A percentile compares a stretch with the other conserved stretches of the same genome.
These are phyloP conservation scores for Kazachstania sp. DNA, from an alignment of 1,139 yeast species.

Conservation along the genomic window DNA sequence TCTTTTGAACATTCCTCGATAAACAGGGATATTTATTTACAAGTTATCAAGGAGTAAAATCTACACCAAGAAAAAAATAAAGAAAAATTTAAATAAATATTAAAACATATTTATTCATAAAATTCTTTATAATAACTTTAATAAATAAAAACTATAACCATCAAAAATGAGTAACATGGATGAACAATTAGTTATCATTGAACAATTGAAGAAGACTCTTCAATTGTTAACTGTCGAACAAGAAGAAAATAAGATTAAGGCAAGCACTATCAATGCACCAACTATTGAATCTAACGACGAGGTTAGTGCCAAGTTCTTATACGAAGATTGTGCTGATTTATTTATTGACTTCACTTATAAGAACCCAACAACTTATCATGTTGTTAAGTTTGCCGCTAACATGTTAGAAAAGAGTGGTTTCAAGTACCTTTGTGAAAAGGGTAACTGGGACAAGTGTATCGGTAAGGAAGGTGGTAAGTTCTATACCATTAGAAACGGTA, in stretches of 20 bases:
- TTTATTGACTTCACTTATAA: slow-evolving; percentile 52
- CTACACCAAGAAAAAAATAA: not conserved
- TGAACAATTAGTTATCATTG: slow-evolving; percentile 19
- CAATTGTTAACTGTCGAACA: slow-evolving; percentile 17
- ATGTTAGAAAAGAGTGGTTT: slow-evolving; percentile 45
- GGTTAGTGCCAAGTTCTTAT: slow-evolving; percentile 23
- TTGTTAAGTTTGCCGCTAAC: slow-evolving; percentile 38
- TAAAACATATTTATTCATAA: not conserved
- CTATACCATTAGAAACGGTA: slow-evolving; percentile 50
- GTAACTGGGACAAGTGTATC: slow-evolving; percentile 35
- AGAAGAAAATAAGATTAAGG: slow-evolving; percentile 7
- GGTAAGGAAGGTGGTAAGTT: slow-evolving; percentile 36
- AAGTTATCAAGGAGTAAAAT: not conserved
- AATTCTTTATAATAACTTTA: not conserved
- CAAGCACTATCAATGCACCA: not conserved
- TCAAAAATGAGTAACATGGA: slow-evolving; percentile 8
- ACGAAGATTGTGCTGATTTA: slow-evolving; percentile 37
- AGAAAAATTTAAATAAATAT: not conserved
- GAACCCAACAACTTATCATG: slow-evolving; percentile 59
- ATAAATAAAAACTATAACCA: not conserved
- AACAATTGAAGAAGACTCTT: slow-evolving; percentile 24
- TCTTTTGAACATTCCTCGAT: too few species aligned
- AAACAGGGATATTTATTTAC: too few species aligned
- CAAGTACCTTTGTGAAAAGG: slow-evolving; percentile 43
- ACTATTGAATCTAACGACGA: not conserved